A percentile compares a stretch with the other conserved stretches of the same genome.
These are phyloP conservation scores for Cryptococcus floricola DNA, from an alignment of 1,284 basidiomycete genomes.

Conservation along the genomic window DNA sequence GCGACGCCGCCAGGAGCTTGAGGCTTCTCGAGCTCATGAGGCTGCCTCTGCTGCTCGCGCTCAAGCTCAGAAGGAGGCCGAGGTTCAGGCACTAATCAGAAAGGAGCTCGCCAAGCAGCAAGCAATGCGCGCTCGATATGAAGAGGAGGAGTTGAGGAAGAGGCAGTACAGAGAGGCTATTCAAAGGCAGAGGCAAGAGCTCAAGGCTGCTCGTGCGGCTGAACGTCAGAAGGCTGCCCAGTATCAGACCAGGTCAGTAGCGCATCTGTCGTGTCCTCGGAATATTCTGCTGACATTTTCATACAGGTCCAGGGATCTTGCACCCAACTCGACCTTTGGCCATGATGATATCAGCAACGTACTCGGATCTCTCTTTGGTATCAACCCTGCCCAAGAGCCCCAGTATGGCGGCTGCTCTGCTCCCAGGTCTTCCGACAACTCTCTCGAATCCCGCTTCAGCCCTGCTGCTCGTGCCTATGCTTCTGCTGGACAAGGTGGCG, in stretches of 20 bases:
- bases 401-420: too few species aligned
- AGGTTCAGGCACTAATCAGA: conserved; percentile 2
- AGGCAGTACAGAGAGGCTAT: conserved; percentile 7
- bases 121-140: not conserved
- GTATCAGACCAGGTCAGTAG: conserved; percentile 15
- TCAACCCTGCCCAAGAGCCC: conserved; percentile 26
- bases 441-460: too few species aligned
- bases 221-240: not conserved
- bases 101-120: conserved; percentile 1
- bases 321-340: conserved; percentile 1
- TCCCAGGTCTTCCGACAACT: too few species aligned
- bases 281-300: not conserved
- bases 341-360: conserved; percentile 31
- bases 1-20: conserved; percentile 33
- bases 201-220: not conserved
- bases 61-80: conserved; percentile 13
- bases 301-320: not conserved
- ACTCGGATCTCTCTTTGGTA: conserved; percentile 36
- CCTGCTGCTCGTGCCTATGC: too few species aligned
- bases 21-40: conserved; percentile 24
- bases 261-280: not conserved
- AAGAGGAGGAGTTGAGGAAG: conserved; percentile 4
- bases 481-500: too few species aligned
- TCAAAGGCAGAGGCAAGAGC: conserved; percentile 7
- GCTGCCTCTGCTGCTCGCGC: conserved; percentile 11